These are phyloP conservation scores for Nannizzia gypsea DNA, from an alignment of 2,329 filamentous ascomycete species.

Conservation along the genomic window DNA sequence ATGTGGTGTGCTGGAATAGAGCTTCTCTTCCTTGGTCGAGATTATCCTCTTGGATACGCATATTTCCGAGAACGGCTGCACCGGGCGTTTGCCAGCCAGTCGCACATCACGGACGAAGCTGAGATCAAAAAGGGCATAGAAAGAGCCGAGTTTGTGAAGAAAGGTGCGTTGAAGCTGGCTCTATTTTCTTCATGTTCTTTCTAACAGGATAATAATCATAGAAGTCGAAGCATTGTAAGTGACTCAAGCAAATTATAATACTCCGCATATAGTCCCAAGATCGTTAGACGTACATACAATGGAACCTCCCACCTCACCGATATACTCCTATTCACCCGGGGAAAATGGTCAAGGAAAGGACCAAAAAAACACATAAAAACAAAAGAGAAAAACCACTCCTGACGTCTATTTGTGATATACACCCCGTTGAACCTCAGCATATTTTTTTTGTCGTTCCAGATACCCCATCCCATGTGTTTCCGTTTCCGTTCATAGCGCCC, in stretches of 20 bases:
- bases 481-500: neutral
- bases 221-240: slow-evolving; percentile 88
- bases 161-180: slow-evolving; percentile 45
- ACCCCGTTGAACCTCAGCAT: neutral
- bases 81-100: slow-evolving; percentile 70
- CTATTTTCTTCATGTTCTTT: neutral
- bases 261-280: neutral
- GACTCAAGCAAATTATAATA: neutral
- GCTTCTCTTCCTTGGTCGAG: slow-evolving; percentile 68
- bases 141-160: slow-evolving; percentile 78
- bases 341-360: too few relatives aligned
- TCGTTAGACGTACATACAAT: neutral
- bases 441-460: neutral
- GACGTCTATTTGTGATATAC: neutral
- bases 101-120: slow-evolving; percentile 55
- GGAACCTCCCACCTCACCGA: neutral
- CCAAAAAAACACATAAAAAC: too few relatives aligned
- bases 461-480: neutral
- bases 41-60: slow-evolving; percentile 72
- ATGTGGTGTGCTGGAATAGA: slow-evolving; percentile 43
- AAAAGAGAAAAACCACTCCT: neutral
- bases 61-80: slow-evolving; percentile 77
- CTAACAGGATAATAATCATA: slow-evolving; percentile 35
- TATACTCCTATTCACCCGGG: neutral
- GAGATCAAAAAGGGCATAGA: slow-evolving; percentile 65